Conservation (phyloP, 2,329 filamentous ascomycete genomes). For the Trichothecium sympodiale region DNA sequence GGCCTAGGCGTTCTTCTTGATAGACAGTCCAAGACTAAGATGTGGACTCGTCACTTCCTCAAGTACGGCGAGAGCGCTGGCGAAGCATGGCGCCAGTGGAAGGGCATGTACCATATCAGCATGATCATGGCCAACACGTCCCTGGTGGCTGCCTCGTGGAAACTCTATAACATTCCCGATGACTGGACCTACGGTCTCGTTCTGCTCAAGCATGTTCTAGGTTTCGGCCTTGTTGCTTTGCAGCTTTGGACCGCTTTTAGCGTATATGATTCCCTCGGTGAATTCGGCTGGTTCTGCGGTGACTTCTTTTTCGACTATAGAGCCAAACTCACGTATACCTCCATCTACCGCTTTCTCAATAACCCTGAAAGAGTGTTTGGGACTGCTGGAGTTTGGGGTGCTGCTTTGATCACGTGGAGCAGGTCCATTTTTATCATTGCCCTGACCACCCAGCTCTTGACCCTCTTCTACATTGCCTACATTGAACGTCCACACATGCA, state of each 20-base stretch:
- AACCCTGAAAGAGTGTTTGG: slow-evolving; percentile 93
- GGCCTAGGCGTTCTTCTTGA: slow-evolving; percentile 80
- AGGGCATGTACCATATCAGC: slow-evolving; percentile 86
- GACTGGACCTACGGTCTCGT: slow-evolving; percentile 84
- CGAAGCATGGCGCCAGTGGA: slow-evolving; percentile 97
- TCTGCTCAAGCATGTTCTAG: slow-evolving; percentile 77
- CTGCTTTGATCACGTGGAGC: slow-evolving; percentile 87
- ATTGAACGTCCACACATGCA: slow-evolving; percentile 97
- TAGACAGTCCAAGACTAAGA: slow-evolving; percentile 78
- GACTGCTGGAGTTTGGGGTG: slow-evolving; percentile 89
- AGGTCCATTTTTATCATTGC: slow-evolving; percentile 78
- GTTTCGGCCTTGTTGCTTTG: slow-evolving; percentile 66
- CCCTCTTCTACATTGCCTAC: slow-evolving; percentile 78
- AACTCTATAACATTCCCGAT: slow-evolving; percentile 80
- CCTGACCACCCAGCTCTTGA: slow-evolving; percentile 73
- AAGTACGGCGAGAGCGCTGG: slow-evolving; percentile 86
- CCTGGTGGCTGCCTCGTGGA: slow-evolving; percentile 87
- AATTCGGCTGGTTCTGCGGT: slow-evolving; percentile 98
- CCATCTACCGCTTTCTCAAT: slow-evolving; percentile 96
- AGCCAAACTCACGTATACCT: slow-evolving; percentile 85
- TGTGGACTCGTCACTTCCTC: slow-evolving; percentile 94
- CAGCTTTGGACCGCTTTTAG: slow-evolving; percentile 89
- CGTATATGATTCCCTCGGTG: slow-evolving; percentile 89
- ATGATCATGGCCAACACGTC: slow-evolving; percentile 83
- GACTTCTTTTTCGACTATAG: slow-evolving; percentile 95